Conservation (phyloP, 176 grass and related monocot genomes). For the Alopecurus myosuroides region DNA sequence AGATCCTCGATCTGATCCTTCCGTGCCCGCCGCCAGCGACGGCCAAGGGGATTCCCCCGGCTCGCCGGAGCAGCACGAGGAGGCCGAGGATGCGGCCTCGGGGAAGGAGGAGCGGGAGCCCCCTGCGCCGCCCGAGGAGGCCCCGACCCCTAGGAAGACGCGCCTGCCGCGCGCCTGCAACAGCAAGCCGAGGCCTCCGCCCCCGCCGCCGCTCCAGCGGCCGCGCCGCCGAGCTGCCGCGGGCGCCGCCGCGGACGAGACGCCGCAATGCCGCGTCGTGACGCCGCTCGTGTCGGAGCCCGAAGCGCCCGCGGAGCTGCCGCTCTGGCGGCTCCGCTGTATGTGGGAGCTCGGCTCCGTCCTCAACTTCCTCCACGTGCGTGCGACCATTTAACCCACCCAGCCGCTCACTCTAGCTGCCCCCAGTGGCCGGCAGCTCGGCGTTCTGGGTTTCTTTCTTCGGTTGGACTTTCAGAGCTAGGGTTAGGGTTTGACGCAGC, state of each 20-base stretch:
- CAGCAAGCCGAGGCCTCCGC: constrained; percentile 30
- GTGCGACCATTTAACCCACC: neutral
- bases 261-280: constrained; percentile 63
- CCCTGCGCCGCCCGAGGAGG: neutral
- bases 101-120: neutral
- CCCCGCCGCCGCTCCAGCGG: constrained; percentile 36
- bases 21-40: constrained; percentile 21
- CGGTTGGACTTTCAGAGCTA: neutral
- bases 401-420: neutral
- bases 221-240: constrained; percentile 54
- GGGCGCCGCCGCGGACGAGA: constrained; percentile 41
- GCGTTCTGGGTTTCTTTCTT: neutral
- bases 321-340: constrained; percentile 70
- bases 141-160: constrained; percentile 40
- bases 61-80: constrained; percentile 11
- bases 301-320: constrained; percentile 55
- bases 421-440: neutral
- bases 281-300: constrained; percentile 77
- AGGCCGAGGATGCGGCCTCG: neutral
- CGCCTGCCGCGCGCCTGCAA: constrained; percentile 90
- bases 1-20: constrained; percentile 20
- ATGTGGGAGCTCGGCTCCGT: constrained; percentile 98
- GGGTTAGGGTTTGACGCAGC: constrained; percentile 36
- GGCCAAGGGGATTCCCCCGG: neutral
- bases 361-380: constrained; percentile 98